A percentile compares a stretch with the other conserved stretches of the same genome.
Conservation (phyloP, 495 filamentous ascomycete genomes). For the Apodospora peruviana region DNA sequence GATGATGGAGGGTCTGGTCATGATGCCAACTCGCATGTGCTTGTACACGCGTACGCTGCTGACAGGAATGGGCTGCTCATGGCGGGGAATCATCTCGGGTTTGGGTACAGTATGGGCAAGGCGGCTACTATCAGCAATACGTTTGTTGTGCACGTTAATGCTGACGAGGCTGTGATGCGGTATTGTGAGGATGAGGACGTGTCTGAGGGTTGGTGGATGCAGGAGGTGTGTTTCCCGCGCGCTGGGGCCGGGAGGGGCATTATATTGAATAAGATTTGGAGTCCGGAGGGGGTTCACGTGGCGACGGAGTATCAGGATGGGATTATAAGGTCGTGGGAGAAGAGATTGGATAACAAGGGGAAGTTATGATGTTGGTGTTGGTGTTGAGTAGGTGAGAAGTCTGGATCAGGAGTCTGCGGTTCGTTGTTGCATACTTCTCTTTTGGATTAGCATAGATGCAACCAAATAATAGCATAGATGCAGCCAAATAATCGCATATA, state of each 20-base stretch:
- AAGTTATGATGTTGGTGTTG: conserved; percentile 10
- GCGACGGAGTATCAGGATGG: conserved; percentile 63
- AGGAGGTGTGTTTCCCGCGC: conserved; percentile 58
- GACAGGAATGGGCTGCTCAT: conserved; percentile 66
- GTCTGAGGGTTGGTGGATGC: conserved; percentile 58
- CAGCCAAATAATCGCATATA: no score
- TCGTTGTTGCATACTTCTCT: no score
- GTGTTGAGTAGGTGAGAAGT: neutral
- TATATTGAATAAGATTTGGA: conserved; percentile 61
- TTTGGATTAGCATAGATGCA: no score
- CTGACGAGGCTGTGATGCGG: conserved; percentile 34
- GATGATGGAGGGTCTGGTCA: conserved; percentile 7
- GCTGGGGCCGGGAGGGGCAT: conserved; percentile 52
- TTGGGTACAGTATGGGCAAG: conserved; percentile 41
- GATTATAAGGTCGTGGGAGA: conserved; percentile 23
- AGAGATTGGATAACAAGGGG: conserved; percentile 3
- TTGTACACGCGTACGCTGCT: conserved; percentile 60
- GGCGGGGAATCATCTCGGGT: conserved; percentile 54
- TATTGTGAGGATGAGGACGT: conserved; percentile 17
- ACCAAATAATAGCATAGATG: no score
- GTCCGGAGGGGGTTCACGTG: conserved; percentile 52
- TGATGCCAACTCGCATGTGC: conserved; percentile 54
- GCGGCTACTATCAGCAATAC: conserved; percentile 59
- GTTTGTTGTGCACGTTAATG: conserved; percentile 56
- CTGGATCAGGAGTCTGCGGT: no score